These are phyloP conservation scores for Coelastrella sp. DNA, from an alignment of 139 green algal species.

Conservation along the genomic window DNA sequence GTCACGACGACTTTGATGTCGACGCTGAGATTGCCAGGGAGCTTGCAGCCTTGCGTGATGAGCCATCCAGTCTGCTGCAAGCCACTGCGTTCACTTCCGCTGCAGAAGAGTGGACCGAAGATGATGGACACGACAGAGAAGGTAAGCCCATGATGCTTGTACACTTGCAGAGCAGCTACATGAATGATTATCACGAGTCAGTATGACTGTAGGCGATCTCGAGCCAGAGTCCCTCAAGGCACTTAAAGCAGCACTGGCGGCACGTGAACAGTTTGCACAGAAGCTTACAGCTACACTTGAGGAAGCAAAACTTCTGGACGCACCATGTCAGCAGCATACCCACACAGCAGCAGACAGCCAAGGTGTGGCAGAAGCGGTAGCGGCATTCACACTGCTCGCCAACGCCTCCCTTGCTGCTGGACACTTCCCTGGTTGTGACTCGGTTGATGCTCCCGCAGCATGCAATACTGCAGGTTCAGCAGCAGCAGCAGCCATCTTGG, in stretches of 20 bases:
- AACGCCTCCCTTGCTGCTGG: no score
- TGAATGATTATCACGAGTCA: no score
- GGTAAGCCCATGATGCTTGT: neutral
- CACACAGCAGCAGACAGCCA: neutral
- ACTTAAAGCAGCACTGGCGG: slow-evolving; percentile 3
- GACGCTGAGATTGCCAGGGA: slow-evolving; percentile 35
- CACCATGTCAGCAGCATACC: neutral
- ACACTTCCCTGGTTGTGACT: no score
- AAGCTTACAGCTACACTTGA: neutral
- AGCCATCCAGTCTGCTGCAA: neutral
- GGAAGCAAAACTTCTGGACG: neutral
- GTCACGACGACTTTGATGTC: slow-evolving; percentile 11
- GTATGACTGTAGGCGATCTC: neutral
- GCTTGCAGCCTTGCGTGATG: slow-evolving; percentile 16
- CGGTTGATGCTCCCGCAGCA: neutral
- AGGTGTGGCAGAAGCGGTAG: slow-evolving; percentile 21
- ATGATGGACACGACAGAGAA: neutral
- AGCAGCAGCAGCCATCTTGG: neutral
- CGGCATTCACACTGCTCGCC: neutral
- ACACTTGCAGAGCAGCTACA: no score
- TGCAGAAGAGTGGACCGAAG: neutral
- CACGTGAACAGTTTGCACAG: slow-evolving; percentile 12
- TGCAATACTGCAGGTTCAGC: neutral
- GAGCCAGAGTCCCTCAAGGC: neutral
- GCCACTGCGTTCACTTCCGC: neutral